Conservation (phyloP, 768 basidiomycete species). For the Lactarius vividus region DNA sequence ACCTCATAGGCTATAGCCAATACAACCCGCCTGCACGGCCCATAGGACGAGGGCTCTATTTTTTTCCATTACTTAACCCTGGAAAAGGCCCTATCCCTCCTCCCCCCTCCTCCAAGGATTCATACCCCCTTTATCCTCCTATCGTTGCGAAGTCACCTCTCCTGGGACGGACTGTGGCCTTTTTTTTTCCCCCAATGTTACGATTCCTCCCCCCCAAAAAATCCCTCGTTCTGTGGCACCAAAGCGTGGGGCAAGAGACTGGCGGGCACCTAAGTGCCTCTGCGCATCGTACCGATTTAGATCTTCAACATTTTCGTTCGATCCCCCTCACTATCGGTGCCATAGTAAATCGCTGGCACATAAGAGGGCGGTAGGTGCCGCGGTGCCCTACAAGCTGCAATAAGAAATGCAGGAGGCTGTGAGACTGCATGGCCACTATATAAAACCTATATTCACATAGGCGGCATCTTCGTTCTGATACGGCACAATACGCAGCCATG, state of each 20-base stretch:
- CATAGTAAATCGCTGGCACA: neutral
- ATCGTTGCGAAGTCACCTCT: neutral
- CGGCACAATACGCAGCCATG: neutral
- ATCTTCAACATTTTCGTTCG: neutral
- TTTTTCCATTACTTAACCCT: neutral
- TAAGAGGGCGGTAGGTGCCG: neutral
- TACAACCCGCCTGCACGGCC: neutral
- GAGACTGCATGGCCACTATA: neutral
- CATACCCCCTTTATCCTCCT: neutral
- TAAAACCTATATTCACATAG: neutral
- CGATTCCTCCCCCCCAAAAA: neutral
- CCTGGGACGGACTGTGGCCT: neutral
- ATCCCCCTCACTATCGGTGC: neutral
- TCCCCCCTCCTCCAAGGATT: neutral
- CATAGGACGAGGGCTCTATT: neutral
- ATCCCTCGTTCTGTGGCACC: neutral
- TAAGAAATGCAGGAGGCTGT: conserved; percentile 1
- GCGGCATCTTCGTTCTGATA: neutral
- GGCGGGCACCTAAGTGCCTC: neutral
- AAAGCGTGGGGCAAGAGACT: neutral
- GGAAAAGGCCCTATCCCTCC: neutral
- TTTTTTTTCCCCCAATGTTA: neutral
- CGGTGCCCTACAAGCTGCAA: neutral
- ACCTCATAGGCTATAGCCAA: neutral
- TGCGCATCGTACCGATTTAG: neutral